These are phyloP conservation scores for Fusarium verrucosum DNA, from an alignment of 2,329 filamentous ascomycete species.

Conservation along the genomic window DNA sequence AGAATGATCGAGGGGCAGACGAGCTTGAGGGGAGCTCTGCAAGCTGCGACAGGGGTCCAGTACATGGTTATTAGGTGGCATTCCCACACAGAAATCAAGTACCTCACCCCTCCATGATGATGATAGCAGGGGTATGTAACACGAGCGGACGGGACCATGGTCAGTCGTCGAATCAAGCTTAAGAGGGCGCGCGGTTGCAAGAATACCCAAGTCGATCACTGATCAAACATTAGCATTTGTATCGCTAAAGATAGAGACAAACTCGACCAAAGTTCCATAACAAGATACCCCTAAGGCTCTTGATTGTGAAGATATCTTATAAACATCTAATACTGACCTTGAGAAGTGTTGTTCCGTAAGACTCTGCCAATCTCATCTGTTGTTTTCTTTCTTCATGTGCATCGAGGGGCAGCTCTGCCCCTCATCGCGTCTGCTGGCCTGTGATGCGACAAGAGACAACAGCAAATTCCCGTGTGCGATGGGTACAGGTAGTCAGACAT, in stretches of 20 bases:
- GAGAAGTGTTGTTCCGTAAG: neutral
- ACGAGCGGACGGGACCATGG: slow-evolving; percentile 24
- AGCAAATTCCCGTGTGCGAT: neutral
- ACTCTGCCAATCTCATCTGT: neutral
- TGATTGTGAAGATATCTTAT: neutral
- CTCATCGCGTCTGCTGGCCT: slow-evolving; percentile 15
- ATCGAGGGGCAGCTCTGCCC: slow-evolving; percentile 26
- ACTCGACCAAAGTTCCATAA: neutral
- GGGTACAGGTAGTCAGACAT: neutral
- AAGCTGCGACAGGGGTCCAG: slow-evolving; percentile 31
- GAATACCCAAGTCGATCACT: slow-evolving; percentile 9
- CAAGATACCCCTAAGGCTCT: neutral
- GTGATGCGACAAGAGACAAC: slow-evolving; percentile 29
- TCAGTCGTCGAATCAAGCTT: slow-evolving; percentile 33
- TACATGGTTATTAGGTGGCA: slow-evolving; percentile 20
- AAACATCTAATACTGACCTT: neutral
- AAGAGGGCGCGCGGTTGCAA: slow-evolving; percentile 15
- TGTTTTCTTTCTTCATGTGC: neutral
- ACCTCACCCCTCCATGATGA: slow-evolving; percentile 35
- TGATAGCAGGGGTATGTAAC: slow-evolving; percentile 40
- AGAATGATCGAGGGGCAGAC: slow-evolving; percentile 37
- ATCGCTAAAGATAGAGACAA: neutral
- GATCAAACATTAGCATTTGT: slow-evolving; percentile 4
- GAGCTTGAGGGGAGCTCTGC: slow-evolving; percentile 29
- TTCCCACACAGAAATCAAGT: slow-evolving; percentile 22